These are phyloP conservation scores for Cajanus cajan DNA, from an alignment of 306 rosid genomes.

Conservation along the genomic window DNA sequence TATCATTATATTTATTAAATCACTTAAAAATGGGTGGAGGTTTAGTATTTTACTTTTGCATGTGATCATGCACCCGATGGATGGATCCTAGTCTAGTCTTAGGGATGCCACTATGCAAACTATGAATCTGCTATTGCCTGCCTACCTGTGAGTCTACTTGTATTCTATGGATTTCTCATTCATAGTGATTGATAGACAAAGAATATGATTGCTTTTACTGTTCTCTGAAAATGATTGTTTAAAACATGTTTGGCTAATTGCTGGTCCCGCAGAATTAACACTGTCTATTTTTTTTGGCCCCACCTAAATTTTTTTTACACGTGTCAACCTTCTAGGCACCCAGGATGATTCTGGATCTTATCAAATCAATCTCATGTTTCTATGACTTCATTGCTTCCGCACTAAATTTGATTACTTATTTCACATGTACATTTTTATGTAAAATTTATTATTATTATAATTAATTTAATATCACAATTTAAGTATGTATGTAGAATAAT, in stretches of 20 bases:
- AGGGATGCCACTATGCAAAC: not conserved
- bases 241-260: constrained; percentile 38
- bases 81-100: not conserved
- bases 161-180: not conserved
- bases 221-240: constrained; percentile 39
- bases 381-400: not conserved
- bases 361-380: not conserved
- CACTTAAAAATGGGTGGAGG: too few relatives aligned
- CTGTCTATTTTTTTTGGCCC: constrained; percentile 2
- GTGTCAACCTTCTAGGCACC: constrained; percentile 12
- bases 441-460: not conserved
- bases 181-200: not conserved
- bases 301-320: constrained; percentile 39
- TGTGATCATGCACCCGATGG: too few relatives aligned
- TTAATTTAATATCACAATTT: not conserved
- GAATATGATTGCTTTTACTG: constrained; percentile 14
- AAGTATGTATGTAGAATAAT: too few relatives aligned
- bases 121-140: not conserved
- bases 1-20: too few relatives aligned
- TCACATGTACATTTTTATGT: not conserved
- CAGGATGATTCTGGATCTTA: too few relatives aligned
- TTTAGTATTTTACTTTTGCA: too few relatives aligned
- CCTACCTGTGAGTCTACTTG: not conserved
- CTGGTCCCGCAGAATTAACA: constrained; percentile 33
- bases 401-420: too few relatives aligned